phyloP scores from a whole-genome alignment of 2,329 filamentous ascomycete species.

The Domatiomyces globalis region DNA sequence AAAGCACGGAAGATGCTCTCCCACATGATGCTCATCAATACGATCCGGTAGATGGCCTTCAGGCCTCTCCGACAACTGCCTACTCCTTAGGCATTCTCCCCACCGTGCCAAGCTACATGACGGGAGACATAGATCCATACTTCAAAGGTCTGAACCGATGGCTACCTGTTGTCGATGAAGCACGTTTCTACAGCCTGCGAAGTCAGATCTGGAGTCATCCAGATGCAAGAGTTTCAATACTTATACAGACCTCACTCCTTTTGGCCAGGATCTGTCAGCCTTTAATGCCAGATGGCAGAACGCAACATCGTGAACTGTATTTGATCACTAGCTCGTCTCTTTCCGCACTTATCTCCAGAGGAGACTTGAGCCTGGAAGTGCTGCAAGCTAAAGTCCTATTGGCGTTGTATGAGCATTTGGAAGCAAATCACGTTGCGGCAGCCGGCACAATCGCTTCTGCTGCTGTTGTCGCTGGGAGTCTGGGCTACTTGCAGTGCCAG shows the following conservation, averaged over 20 bases:
- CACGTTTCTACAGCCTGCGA: background rate
- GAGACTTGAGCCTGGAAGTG: background rate
- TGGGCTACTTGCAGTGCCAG: background rate
- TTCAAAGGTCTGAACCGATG: background rate
- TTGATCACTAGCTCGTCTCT: background rate
- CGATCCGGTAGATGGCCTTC: background rate
- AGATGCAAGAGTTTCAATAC: background rate
- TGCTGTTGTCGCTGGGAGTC: background rate
- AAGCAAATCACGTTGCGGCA: background rate
- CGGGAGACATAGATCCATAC: background rate
- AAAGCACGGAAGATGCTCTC: background rate
- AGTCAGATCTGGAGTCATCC: background rate
- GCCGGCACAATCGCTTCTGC: background rate
- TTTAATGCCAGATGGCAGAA: background rate
- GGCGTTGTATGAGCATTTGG: background rate
- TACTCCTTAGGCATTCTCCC: background rate
- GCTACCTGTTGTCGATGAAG: background rate
- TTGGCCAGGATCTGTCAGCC: background rate
- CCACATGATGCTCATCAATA: background rate
- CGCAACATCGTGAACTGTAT: background rate
- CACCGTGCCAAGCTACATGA: background rate
- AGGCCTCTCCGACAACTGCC: background rate
- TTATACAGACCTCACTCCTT: background rate
- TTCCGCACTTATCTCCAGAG: background rate
- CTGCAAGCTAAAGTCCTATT: background rate